Evolutionary conservation across 345 rosid species (phyloP), one percentile per base, ranked within the genome.

Genomic region (Lepidium aucheri): DNA sequence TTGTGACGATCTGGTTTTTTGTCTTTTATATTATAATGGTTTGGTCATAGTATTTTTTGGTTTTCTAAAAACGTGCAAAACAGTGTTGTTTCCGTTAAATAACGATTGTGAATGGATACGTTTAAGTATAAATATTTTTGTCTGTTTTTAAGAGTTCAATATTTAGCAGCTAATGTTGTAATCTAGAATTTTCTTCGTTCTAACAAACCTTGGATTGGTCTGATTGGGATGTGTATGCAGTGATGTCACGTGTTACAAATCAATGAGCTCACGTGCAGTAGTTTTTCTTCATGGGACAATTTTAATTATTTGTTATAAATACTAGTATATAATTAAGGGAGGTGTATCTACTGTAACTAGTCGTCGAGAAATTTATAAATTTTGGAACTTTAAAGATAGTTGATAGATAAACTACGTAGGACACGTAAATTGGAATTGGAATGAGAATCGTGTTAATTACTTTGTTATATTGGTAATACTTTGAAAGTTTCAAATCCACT

Each of bases 71-170:
- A 24, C 4, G 4, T 2, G 4, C 4, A 24, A 39, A 39, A 46
- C 36, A 26, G 40, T 49, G 66, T 58, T 49, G 66, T 58, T 33
- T 58, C 62, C 26, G 53, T 51, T 49, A 47, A 65, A 57, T 55
- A 72, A 65, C 65, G 70, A 26, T 42, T 73, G 55, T 65, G 60
- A 50, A 56, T 49, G 53, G 70, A 47, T 63, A 6, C 53, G 32
- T 49, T 28, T 28, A 49, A 71, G n/a, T 46, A 46, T 53, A 28
- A 53, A 42, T 41, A 26, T 33, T 0, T 53, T 32, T 12, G 42
- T 35, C 18, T 24, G 22, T 22, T 20, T 43, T 20, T 22, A 4
- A 12, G 9, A 34, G 51, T 62, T 70, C 68, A 43, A 22, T 34
- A 35, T 35, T 43, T 53, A 43, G 68, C 50, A 44, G 42, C 50